Evolutionary conservation across 2,329 filamentous ascomycete genomes (phyloP).

Genomic region (Talaromyces sp.): DNA sequence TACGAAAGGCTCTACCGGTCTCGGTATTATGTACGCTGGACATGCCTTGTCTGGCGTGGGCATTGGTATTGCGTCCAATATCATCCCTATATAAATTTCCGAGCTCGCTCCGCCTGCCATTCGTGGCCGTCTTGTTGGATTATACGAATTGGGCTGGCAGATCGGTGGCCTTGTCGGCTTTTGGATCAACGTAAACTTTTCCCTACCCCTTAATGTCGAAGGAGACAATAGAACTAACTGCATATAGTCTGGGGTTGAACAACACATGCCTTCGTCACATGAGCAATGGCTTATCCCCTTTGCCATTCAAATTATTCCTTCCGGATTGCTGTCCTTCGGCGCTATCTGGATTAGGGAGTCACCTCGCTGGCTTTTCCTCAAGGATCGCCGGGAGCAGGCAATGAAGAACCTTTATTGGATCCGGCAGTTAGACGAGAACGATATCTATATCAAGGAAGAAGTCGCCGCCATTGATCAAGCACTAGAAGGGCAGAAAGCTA

Average conservation of each 20-base stretch:
- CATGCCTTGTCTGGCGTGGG: neutral
- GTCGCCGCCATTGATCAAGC: slow-evolving; percentile 53
- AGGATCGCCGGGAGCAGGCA: neutral
- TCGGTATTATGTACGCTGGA: neutral
- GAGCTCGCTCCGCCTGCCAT: neutral
- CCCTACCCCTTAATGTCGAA: neutral
- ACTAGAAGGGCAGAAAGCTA: slow-evolving; percentile 45
- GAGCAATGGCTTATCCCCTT: neutral
- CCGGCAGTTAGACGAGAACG: slow-evolving; percentile 7
- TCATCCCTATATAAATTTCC: neutral
- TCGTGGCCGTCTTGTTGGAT: neutral
- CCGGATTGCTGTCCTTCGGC: neutral
- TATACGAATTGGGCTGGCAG: neutral
- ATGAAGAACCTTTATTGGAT: neutral
- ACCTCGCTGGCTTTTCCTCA: neutral
- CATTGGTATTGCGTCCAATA: neutral
- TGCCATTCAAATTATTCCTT: neutral
- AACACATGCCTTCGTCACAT: neutral
- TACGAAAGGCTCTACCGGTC: neutral
- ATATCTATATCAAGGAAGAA: slow-evolving; percentile 54
- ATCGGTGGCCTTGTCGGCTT: neutral
- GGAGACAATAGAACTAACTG: neutral
- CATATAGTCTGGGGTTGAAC: neutral
- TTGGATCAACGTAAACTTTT: neutral
- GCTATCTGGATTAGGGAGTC: neutral